These are phyloP conservation scores for Tolypocladium tundrense DNA, from an alignment of 2,329 filamentous ascomycete species.

Conservation along the genomic window DNA sequence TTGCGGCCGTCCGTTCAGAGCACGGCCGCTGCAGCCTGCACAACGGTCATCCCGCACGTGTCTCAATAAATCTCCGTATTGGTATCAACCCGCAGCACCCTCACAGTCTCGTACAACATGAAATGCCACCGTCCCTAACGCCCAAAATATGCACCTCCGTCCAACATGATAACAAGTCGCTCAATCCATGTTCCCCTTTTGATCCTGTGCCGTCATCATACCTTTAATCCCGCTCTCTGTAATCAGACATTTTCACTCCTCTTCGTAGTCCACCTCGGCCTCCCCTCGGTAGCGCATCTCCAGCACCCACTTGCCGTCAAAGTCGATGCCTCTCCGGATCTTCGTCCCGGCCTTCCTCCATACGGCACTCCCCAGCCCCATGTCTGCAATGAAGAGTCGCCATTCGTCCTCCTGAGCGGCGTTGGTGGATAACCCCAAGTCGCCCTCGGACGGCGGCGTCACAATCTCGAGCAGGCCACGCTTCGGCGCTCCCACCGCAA, in stretches of 20 bases:
- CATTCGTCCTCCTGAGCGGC: slow-evolving; percentile 48
- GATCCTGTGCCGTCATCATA: background rate
- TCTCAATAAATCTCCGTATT: background rate
- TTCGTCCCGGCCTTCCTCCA: slow-evolving; percentile 79
- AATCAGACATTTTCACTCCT: slow-evolving; percentile 4
- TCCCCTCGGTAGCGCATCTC: slow-evolving; percentile 46
- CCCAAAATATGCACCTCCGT: background rate
- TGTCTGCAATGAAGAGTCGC: slow-evolving; percentile 76
- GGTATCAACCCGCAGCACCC: background rate
- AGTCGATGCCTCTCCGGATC: slow-evolving; percentile 75
- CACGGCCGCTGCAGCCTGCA: background rate
- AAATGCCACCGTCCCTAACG: background rate
- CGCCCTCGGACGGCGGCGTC: slow-evolving; percentile 35
- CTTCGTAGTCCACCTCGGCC: slow-evolving; percentile 14
- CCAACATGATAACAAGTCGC: background rate
- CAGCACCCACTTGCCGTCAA: slow-evolving; percentile 78
- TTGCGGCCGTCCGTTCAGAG: background rate
- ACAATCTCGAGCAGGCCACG: slow-evolving; percentile 73
- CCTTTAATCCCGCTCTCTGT: background rate
- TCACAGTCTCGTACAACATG: background rate
- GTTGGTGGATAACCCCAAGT: slow-evolving; percentile 17
- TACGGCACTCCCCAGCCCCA: slow-evolving; percentile 71
- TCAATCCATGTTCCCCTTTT: background rate
- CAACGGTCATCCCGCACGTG: background rate
- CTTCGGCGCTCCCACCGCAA: slow-evolving; percentile 80